Percentiles rank a stretch among this genome's conserved stretches.
Conservation (phyloP, 495 filamentous ascomycete species). For the Cercophora scortea region DNA sequence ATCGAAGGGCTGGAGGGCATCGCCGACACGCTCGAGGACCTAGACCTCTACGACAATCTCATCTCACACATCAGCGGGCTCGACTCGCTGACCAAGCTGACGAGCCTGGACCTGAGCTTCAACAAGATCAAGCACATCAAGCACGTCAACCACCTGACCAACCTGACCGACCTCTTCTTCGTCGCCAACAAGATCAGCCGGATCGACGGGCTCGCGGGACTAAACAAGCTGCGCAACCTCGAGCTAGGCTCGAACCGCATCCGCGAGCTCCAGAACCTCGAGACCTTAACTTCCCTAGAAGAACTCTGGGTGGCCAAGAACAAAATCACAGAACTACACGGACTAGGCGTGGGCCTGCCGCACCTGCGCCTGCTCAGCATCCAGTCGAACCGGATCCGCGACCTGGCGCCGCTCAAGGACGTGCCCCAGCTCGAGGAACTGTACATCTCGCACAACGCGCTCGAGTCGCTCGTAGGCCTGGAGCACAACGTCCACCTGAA, state of each 20-base stretch:
- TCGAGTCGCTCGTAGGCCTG: slow-evolving; percentile 69
- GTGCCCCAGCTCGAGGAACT: slow-evolving; percentile 85
- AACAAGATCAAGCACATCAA: slow-evolving; percentile 99
- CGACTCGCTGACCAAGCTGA: slow-evolving; percentile 66
- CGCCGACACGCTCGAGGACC: slow-evolving; percentile 60
- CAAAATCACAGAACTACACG: slow-evolving; percentile 82
- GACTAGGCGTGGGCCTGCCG: slow-evolving; percentile 52
- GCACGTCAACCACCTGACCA: slow-evolving; percentile 67
- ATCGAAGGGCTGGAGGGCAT: slow-evolving; percentile 64
- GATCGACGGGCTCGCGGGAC: slow-evolving; percentile 77
- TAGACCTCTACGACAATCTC: slow-evolving; percentile 98
- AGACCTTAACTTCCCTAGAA: slow-evolving; percentile 64
- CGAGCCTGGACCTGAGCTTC: slow-evolving; percentile 84
- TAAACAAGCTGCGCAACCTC: slow-evolving; percentile 67
- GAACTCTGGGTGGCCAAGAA: slow-evolving; percentile 98
- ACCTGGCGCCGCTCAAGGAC: slow-evolving; percentile 62
- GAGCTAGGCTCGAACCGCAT: slow-evolving; percentile 92
- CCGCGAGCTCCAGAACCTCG: slow-evolving; percentile 81
- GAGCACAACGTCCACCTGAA: slow-evolving; percentile 62
- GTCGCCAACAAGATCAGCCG: slow-evolving; percentile 86
- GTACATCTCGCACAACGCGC: slow-evolving; percentile 96
- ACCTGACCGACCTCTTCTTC: slow-evolving; percentile 82
- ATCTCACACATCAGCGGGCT: slow-evolving; percentile 76
- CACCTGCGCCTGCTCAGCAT: slow-evolving; percentile 89
- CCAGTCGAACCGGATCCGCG: slow-evolving; percentile 90